These are phyloP conservation scores for Trypethelium eluteriae DNA, from an alignment of 495 filamentous ascomycete species.

Conservation along the genomic window DNA sequence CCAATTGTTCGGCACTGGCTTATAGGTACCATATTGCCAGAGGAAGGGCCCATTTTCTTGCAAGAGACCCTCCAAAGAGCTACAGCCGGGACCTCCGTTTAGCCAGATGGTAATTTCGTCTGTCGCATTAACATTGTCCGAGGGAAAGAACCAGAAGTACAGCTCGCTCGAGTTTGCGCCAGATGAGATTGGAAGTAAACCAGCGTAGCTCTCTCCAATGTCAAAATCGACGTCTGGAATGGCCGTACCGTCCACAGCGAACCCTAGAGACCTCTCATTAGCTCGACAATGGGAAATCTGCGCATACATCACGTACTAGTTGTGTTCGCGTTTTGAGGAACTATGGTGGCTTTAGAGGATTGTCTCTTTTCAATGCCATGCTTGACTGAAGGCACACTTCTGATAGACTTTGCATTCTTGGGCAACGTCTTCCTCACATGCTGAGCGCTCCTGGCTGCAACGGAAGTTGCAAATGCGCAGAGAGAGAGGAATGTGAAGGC, in stretches of 20 bases:
- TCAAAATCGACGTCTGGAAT: constrained; percentile 39
- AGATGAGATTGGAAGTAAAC: constrained; percentile 34
- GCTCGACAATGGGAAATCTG: background rate
- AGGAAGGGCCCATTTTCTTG: constrained; percentile 38
- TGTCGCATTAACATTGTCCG: constrained; percentile 25
- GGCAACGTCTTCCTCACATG: constrained; percentile 26
- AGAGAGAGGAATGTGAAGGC: constrained; percentile 22
- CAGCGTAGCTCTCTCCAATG: constrained; percentile 39
- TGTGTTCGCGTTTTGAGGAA: constrained; percentile 34
- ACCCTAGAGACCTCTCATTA: constrained; percentile 18
- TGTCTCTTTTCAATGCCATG: constrained; percentile 12
- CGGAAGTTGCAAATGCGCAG: constrained; percentile 24
- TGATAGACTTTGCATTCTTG: constrained; percentile 6
- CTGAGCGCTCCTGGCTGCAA: constrained; percentile 24
- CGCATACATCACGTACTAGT: constrained; percentile 22
- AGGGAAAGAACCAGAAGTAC: constrained; percentile 41
- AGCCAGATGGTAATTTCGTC: constrained; percentile 38
- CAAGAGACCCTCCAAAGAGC: constrained; percentile 35
- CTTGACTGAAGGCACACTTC: constrained; percentile 12
- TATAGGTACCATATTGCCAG: constrained; percentile 39
- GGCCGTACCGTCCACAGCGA: constrained; percentile 34
- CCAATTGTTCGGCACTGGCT: constrained; percentile 23
- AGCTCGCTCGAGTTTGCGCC: constrained; percentile 30
- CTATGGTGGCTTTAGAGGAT: constrained; percentile 21
- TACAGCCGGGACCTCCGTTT: constrained; percentile 36